These are phyloP conservation scores for Fusarium austroafricanum DNA, from an alignment of 2,329 filamentous ascomycete genomes.

Conservation along the genomic window DNA sequence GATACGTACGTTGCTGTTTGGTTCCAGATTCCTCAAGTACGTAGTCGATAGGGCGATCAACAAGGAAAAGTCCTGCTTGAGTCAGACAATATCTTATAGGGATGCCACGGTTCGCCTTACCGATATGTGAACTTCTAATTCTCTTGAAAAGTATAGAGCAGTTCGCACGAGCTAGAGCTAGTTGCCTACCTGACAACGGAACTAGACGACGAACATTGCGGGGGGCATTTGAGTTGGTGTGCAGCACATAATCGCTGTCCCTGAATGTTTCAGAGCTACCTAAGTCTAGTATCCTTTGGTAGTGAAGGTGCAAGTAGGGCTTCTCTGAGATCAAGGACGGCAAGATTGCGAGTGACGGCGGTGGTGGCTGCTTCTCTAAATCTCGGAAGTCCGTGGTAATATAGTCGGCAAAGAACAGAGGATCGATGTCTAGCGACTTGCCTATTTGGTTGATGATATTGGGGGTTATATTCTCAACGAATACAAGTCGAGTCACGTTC, in stretches of 20 bases:
- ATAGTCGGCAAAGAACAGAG: conserved; percentile 8
- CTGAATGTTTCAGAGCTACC: accelerated
- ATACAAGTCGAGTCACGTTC: not conserved
- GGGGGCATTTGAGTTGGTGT: not conserved
- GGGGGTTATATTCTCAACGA: not conserved
- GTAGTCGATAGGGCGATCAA: not conserved
- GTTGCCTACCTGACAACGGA: not conserved
- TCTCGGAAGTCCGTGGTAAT: not conserved
- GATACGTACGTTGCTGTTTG: not conserved
- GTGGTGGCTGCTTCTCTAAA: not conserved
- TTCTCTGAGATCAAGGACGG: not conserved
- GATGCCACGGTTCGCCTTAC: no score
- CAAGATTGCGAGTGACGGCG: not conserved
- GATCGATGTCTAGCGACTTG: not conserved
- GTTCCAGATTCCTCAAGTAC: not conserved
- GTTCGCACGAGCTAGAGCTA: not conserved
- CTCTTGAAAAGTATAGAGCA: not conserved
- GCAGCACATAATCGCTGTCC: accelerated
- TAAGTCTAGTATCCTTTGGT: not conserved
- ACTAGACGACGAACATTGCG: not conserved
- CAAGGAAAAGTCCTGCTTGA: not conserved
- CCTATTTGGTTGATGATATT: accelerated
- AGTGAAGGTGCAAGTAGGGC: not conserved
- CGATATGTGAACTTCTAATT: no score
- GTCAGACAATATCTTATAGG: no score